These are phyloP conservation scores for Scopulariopsis brevicaulis DNA, from an alignment of 2,329 filamentous ascomycete species.

Conservation along the genomic window DNA sequence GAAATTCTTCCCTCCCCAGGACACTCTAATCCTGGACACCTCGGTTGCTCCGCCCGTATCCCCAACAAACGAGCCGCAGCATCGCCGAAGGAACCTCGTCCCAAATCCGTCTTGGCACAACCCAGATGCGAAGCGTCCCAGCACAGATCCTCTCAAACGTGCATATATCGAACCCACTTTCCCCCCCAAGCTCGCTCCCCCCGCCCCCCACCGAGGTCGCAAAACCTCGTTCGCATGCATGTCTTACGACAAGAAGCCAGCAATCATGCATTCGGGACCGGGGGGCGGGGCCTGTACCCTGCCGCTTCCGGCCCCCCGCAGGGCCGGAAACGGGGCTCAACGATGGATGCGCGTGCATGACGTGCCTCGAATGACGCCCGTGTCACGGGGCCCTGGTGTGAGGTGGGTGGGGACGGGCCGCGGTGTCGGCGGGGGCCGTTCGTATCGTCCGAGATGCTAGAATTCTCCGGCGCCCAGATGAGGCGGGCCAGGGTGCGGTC, in stretches of 20 bases:
- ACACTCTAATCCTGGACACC: too few relatives aligned
- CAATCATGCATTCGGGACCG: too few relatives aligned
- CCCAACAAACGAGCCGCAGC: too few relatives aligned
- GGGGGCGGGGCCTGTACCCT: neutral
- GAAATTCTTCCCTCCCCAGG: too few relatives aligned
- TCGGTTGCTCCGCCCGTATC: too few relatives aligned
- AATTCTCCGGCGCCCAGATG: too few relatives aligned
- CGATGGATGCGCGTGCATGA: neutral
- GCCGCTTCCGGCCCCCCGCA: neutral
- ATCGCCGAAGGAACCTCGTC: too few relatives aligned
- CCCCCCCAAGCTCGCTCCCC: neutral
- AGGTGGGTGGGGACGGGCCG: neutral
- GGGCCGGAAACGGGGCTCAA: neutral
- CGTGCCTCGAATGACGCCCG: neutral
- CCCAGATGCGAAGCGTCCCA: too few relatives aligned
- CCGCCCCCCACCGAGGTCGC: too few relatives aligned
- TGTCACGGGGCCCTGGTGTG: neutral
- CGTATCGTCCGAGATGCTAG: neutral
- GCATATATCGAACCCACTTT: neutral
- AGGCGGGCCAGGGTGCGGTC: too few relatives aligned
- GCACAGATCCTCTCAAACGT: neutral
- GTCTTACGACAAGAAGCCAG: too few relatives aligned
- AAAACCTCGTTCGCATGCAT: neutral
- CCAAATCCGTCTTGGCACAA: too few relatives aligned
- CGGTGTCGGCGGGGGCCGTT: neutral